Conservation (phyloP, 768 basidiomycete genomes). For the Tephrocybe sp. region DNA sequence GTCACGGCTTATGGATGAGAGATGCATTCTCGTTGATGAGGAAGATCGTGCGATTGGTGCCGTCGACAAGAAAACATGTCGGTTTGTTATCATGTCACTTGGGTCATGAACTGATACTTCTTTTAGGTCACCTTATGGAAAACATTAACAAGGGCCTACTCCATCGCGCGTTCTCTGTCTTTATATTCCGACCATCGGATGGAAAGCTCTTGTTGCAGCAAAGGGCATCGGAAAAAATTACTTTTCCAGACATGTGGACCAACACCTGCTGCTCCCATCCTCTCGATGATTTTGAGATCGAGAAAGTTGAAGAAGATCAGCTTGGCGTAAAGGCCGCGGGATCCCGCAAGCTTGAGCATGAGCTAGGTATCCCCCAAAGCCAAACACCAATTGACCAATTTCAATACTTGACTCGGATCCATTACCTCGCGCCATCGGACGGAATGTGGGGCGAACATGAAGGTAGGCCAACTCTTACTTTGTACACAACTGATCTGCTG, state of each 20-base stretch:
- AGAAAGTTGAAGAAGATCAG: slow-evolving; percentile 75
- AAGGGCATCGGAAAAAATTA: slow-evolving; percentile 97
- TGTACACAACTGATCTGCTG: not conserved
- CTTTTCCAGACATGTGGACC: slow-evolving; percentile 99
- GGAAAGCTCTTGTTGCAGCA: slow-evolving; percentile 93
- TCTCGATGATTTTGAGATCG: slow-evolving; percentile 84
- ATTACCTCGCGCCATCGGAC: slow-evolving; percentile 92
- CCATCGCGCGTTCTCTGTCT: slow-evolving; percentile 97
- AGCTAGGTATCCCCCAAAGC: slow-evolving; percentile 82
- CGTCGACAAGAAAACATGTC: slow-evolving; percentile 95
- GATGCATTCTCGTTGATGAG: slow-evolving; percentile 89
- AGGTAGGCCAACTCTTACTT: slow-evolving; percentile 44
- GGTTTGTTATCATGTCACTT: slow-evolving; percentile 24
- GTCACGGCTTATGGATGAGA: slow-evolving; percentile 93
- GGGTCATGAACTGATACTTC: slow-evolving; percentile 4
- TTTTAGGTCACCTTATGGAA: slow-evolving; percentile 91
- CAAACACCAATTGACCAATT: slow-evolving; percentile 84
- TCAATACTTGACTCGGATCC: slow-evolving; percentile 93
- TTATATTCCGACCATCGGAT: slow-evolving; percentile 92
- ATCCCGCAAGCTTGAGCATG: slow-evolving; percentile 92
- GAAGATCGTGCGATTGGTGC: slow-evolving; percentile 83
- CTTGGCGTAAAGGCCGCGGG: slow-evolving; percentile 88
- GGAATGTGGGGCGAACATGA: slow-evolving; percentile 99
- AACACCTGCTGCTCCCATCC: slow-evolving; percentile 99
- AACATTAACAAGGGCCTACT: slow-evolving; percentile 93